Percentiles rank a stretch among this genome's conserved stretches.
phyloP scores from a whole-genome alignment of 805 yeast genomes.

The Saturnispora besseyi region DNA sequence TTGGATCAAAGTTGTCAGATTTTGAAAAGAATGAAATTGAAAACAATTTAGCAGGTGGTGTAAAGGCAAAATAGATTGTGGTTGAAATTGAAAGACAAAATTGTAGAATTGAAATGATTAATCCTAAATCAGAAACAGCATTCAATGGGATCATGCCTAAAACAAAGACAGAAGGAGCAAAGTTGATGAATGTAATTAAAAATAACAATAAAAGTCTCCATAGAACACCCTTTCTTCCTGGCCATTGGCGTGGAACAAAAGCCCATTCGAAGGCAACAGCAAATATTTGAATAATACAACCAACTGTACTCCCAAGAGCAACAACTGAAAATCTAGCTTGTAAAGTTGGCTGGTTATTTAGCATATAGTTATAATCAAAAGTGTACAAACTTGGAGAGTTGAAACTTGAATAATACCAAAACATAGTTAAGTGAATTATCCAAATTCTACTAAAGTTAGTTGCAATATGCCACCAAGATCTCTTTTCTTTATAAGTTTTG shows the following conservation, averaged over 20 bases:
- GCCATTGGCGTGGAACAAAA: slow-evolving; percentile 41
- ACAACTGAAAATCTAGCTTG: slow-evolving; percentile 37
- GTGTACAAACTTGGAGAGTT: slow-evolving; percentile 45
- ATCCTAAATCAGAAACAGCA: slow-evolving; percentile 28
- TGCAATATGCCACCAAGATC: slow-evolving; percentile 43
- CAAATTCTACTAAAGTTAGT: slow-evolving; percentile 45
- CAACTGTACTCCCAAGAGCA: slow-evolving; percentile 38
- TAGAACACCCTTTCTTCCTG: slow-evolving; percentile 34
- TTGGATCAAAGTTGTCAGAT: slow-evolving; percentile 25
- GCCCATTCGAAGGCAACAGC: slow-evolving; percentile 35
- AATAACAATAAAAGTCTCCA: slow-evolving; percentile 29
- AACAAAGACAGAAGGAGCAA: slow-evolving; percentile 35
- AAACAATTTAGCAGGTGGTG: slow-evolving; percentile 30
- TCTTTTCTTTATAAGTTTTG: slow-evolving; percentile 39
- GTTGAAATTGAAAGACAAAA: slow-evolving; percentile 35
- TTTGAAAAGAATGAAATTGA: slow-evolving; percentile 17
- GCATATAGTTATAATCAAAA: slow-evolving; percentile 29
- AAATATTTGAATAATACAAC: slow-evolving; percentile 33
- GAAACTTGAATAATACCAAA: slow-evolving; percentile 45
- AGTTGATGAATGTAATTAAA: slow-evolving; percentile 27
- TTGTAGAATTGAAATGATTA: slow-evolving; percentile 33
- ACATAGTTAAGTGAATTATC: slow-evolving; percentile 42
- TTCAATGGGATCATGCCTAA: slow-evolving; percentile 31
- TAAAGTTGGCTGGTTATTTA: slow-evolving; percentile 37
- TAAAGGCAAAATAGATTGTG: slow-evolving; percentile 34